A percentile compares a stretch with the other conserved stretches of the same genome.
Conservation (phyloP, 2,329 filamentous ascomycete species). For the Xylaria sp. region DNA sequence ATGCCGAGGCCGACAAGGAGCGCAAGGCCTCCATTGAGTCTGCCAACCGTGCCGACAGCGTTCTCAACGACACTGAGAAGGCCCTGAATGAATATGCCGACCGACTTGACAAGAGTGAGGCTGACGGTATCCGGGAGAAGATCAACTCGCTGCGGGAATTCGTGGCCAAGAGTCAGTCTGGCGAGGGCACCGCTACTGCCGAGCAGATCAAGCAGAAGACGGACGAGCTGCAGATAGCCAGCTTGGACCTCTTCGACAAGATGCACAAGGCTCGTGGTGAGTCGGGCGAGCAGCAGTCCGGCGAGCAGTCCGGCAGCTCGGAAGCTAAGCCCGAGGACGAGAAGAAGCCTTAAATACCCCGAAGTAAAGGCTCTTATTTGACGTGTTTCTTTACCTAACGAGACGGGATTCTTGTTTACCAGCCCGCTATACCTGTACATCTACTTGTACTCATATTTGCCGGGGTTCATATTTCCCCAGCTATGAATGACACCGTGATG, state of each 20-base stretch:
- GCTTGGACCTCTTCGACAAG: conserved; percentile 98
- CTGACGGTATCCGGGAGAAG: conserved; percentile 92
- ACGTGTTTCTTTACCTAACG: conserved; percentile 3
- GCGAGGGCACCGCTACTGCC: conserved; percentile 82
- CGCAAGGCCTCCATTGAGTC: conserved; percentile 94
- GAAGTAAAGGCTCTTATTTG: conserved; percentile 4
- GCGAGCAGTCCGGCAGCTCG: conserved; percentile 45
- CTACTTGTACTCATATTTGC: conserved; percentile 54
- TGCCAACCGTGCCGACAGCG: conserved; percentile 95
- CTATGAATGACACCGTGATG: conserved; percentile 31
- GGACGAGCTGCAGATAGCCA: conserved; percentile 94
- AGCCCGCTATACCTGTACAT: conserved; percentile 46
- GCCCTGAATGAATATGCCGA: conserved; percentile 96
- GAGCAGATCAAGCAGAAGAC: conserved; percentile 98
- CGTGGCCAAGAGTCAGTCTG: conserved; percentile 91
- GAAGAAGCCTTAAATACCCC: conserved; percentile 61
- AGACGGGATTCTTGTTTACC: conserved; percentile 40
- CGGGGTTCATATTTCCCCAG: conserved; percentile 37
- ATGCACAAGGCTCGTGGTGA: conserved; percentile 95
- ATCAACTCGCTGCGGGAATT: conserved; percentile 83
- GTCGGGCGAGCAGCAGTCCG: conserved; percentile 55
- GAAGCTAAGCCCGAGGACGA: conserved; percentile 59
- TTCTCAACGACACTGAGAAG: conserved; percentile 97
- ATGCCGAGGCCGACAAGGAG: conserved; percentile 92
- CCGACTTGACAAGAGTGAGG: conserved; percentile 95